Conservation (phyloP, 1,139 yeast genomes). For the Scheffersomyces illinoinensis region DNA sequence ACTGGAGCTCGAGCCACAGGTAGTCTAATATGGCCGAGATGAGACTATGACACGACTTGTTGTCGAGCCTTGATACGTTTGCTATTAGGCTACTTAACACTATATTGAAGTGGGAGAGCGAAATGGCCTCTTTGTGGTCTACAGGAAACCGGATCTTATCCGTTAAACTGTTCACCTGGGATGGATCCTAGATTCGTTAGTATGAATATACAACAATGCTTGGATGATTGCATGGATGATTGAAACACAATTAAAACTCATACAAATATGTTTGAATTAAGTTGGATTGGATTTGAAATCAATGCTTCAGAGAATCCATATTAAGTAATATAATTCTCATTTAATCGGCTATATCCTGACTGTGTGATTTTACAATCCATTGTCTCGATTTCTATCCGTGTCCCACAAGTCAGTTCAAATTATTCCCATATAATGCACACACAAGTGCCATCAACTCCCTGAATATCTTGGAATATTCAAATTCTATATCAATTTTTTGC, state of each 20-base stretch:
- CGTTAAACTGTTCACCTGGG: conserved; percentile 38
- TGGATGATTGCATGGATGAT: too few relatives aligned
- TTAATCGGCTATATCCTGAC: too few relatives aligned
- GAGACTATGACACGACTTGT: conserved; percentile 31
- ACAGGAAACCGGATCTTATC: conserved; percentile 37
- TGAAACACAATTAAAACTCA: background rate
- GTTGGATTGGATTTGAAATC: background rate
- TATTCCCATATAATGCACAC: too few relatives aligned
- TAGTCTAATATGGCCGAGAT: conserved; percentile 39
- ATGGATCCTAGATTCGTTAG: conserved; percentile 31
- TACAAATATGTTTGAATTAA: too few relatives aligned
- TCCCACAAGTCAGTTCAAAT: too few relatives aligned
- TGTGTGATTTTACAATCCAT: too few relatives aligned
- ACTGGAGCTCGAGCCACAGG: conserved; percentile 55
- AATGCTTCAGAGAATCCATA: too few relatives aligned
- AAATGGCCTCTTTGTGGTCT: conserved; percentile 35
- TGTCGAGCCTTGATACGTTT: conserved; percentile 43
- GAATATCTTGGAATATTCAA: too few relatives aligned
- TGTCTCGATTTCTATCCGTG: too few relatives aligned
- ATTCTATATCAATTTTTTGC: too few relatives aligned
- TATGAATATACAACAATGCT: conserved; percentile 5
- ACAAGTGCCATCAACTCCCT: too few relatives aligned
- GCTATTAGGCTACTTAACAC: conserved; percentile 34
- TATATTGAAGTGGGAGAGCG: conserved; percentile 35
- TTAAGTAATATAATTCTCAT: too few relatives aligned